phyloP scores from a whole-genome alignment of 2,329 filamentous ascomycete species.

The Trichoderma harzianum region DNA sequence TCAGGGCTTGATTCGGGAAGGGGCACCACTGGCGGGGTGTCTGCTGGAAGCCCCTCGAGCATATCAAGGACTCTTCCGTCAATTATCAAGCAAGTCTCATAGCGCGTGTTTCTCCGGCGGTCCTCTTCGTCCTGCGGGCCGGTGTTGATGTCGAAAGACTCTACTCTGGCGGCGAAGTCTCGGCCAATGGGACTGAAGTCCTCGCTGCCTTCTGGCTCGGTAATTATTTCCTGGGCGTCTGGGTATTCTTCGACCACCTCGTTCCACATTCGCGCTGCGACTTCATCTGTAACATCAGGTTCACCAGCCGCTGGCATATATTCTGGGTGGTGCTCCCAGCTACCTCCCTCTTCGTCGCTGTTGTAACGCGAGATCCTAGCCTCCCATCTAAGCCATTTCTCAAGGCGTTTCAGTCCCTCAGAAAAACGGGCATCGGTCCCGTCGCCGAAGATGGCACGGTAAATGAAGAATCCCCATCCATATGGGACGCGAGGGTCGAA shows the following conservation, averaged over 20 bases:
- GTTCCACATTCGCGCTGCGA: not conserved
- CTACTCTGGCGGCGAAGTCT: not conserved
- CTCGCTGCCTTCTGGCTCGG: not conserved
- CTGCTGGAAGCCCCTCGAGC: not conserved
- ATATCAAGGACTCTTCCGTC: not conserved
- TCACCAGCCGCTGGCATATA: not conserved
- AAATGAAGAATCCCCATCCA: not conserved
- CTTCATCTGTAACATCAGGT: not conserved
- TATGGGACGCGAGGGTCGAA: not conserved
- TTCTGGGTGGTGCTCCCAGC: not conserved
- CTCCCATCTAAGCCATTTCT: not conserved
- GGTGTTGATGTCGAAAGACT: not conserved
- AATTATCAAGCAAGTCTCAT: not conserved
- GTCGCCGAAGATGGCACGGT: not conserved
- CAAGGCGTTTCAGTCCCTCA: not conserved
- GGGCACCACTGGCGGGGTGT: not conserved
- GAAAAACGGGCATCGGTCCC: not conserved
- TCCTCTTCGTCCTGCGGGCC: not conserved
- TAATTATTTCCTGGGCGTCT: not conserved
- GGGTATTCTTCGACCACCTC: not conserved
- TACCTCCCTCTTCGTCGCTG: too few species aligned
- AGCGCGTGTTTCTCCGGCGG: not conserved
- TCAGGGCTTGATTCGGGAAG: not conserved
- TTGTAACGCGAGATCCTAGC: not conserved
- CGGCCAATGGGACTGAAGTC: not conserved